phyloP scores from a whole-genome alignment of 306 rosid genomes.

The Carpinus fangiana region DNA sequence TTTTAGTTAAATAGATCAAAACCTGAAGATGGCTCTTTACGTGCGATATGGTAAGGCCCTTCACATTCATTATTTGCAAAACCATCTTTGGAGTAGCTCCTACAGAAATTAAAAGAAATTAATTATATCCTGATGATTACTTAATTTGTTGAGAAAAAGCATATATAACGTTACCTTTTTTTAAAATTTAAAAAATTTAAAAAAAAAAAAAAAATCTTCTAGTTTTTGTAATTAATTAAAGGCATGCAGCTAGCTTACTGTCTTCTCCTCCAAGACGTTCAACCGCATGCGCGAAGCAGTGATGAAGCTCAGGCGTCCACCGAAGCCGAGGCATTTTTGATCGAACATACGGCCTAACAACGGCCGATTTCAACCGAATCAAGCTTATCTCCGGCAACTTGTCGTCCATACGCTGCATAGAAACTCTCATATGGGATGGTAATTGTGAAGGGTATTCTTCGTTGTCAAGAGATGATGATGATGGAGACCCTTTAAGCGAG shows the following conservation, averaged over 20 bases:
- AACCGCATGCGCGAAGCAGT: conserved; percentile 82
- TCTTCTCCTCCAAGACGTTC: conserved; percentile 81
- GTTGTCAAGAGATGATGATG: conserved; percentile 33
- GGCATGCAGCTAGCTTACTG: conserved; percentile 37
- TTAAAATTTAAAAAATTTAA: too few species aligned
- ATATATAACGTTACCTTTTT: not conserved
- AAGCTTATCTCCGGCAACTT: conserved; percentile 25
- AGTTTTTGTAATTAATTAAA: not conserved
- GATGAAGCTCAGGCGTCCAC: conserved; percentile 90
- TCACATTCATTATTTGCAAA: conserved; percentile 72
- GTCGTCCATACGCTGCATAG: not conserved
- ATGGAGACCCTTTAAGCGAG: conserved; percentile 28
- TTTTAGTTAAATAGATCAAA: not conserved
- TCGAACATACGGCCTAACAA: conserved; percentile 63
- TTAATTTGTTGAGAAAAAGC: not conserved
- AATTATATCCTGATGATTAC: not conserved
- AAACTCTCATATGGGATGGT: conserved; percentile 12
- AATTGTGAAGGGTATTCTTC: conserved; percentile 15
- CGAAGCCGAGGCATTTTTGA: conserved; percentile 77
- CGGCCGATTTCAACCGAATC: conserved; percentile 27
- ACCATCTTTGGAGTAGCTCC: conserved; percentile 91
- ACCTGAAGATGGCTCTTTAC: conserved; percentile 99
- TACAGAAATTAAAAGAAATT: conserved; percentile 23
- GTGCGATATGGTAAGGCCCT: conserved; percentile 75
- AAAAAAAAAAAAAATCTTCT: too few species aligned